Conservation (phyloP, 2,329 filamentous ascomycete species). For the Byssoonygena ceratinophila region DNA sequence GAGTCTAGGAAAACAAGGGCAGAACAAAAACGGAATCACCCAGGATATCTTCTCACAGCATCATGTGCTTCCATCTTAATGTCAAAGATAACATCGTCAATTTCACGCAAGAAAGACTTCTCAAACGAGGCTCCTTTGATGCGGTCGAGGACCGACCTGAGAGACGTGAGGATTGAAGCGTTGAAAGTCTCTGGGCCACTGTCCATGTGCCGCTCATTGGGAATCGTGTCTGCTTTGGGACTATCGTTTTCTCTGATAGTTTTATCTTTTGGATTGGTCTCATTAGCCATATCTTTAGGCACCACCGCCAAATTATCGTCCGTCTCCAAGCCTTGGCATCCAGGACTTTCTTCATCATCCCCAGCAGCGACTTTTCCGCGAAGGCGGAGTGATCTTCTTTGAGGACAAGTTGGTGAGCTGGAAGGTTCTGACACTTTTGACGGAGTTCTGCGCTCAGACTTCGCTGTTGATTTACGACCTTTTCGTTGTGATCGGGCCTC, state of each 20-base stretch:
- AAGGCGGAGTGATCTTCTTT: constrained; percentile 26
- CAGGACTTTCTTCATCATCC: not conserved
- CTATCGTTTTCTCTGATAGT: not conserved
- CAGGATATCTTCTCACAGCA: constrained; percentile 47
- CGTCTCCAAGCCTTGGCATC: not conserved
- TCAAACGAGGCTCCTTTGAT: constrained; percentile 52
- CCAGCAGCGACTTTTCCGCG: constrained; percentile 19
- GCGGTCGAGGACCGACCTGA: constrained; percentile 49
- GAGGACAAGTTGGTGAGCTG: constrained; percentile 20
- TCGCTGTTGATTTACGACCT: not conserved
- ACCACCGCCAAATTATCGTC: not conserved
- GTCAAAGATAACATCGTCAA: constrained; percentile 72
- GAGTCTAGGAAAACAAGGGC: not conserved
- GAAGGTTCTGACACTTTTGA: constrained; percentile 11
- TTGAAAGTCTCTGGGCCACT: not conserved
- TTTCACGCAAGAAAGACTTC: constrained; percentile 54
- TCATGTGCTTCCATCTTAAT: constrained; percentile 63
- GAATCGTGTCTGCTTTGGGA: not conserved
- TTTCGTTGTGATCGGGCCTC: constrained; percentile 2
- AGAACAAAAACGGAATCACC: not conserved
- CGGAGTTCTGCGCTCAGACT: not conserved
- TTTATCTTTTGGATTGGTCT: not conserved
- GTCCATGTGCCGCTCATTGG: not conserved
- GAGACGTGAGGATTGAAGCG: constrained; percentile 41
- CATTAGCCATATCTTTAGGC: not conserved